Evolutionary conservation across 1,284 basidiomycete species (phyloP), one percentile per base, ranked within the genome.

Genomic region (Malassezia caprae): DNA sequence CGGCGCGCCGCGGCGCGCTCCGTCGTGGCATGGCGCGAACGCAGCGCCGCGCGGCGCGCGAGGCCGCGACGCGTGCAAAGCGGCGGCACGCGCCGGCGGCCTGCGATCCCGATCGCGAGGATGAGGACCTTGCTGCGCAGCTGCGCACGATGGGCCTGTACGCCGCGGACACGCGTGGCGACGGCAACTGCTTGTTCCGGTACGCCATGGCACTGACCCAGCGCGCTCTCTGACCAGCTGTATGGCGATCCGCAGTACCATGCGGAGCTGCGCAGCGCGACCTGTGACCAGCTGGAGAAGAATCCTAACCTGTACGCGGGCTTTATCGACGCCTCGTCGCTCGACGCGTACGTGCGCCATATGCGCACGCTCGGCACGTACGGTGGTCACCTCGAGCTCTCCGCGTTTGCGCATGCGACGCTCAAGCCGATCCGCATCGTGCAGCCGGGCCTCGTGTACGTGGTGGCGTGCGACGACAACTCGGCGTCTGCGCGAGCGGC

Each of bases 321-420:
- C 5, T 93, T 93, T 71, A 86, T 90, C 34, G 89, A 93, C 70
- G 87, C 87, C 65, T 79, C 85, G 48, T 66, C 71, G 15, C 72
- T 71, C 23, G 65, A 66, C 31, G 61, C 62, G 31, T 73, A 73
- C 48, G 60, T 73, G n/a, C 54, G 55, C 2, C 51, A 56, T 8
- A 57, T 71, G 75, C 60, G 75, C 32, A 60, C 66, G 37, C 56
- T 69, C 83, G 88, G 84, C 26, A 90, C 88, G 0, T 93, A 91
- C 63, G 90, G 88, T 35, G 89, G 88, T 0, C 88, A 93, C 75
- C 80, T 93, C 64, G 90, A 93, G 73, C 79, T 93, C 8, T 86
- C 85, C 13, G 88, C 88, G 0, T 93, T 90, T 72, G 84, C 90
- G 2, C 86, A 90, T 62, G 81, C 88, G 77, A 80, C 80, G 52